A percentile compares a stretch with the other conserved stretches of the same genome.
Evolutionary conservation across 352 stramenopile genomes (phyloP).

Genomic region (Halophytophthora batemanensis): DNA sequence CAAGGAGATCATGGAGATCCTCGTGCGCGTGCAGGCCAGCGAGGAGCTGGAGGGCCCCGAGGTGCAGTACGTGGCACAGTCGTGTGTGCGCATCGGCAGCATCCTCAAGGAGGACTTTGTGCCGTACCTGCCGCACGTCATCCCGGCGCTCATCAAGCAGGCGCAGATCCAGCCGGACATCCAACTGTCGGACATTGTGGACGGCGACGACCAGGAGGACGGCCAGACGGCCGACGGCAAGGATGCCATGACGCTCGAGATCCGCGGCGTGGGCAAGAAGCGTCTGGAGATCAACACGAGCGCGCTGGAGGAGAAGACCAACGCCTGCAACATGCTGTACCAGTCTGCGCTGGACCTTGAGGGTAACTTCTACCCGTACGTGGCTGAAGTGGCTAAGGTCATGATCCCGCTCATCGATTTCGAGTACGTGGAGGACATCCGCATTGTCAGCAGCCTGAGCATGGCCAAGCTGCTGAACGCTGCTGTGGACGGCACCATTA

Average conservation of each 20-base stretch:
- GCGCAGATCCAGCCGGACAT: constrained; percentile 81
- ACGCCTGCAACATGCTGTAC: constrained; percentile 89
- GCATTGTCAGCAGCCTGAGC: constrained; percentile 73
- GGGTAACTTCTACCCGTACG: constrained; percentile 80
- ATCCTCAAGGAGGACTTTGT: constrained; percentile 88
- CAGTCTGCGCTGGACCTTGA: constrained; percentile 81
- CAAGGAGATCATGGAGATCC: constrained; percentile 86
- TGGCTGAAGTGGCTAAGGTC: constrained; percentile 70
- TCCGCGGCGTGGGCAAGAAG: constrained; percentile 79
- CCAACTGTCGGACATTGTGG: constrained; percentile 64
- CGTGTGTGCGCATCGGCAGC: constrained; percentile 82
- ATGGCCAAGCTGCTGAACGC: constrained; percentile 71
- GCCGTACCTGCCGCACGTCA: constrained; percentile 79
- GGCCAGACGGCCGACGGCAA: constrained; percentile 58
- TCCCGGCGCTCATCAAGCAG: constrained; percentile 80
- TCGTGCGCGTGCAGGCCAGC: constrained; percentile 71
- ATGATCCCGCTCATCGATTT: constrained; percentile 79
- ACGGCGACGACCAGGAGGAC: constrained; percentile 56
- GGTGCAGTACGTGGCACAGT: constrained; percentile 86
- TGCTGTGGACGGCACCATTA: constrained; percentile 66
- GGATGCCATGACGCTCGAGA: constrained; percentile 74
- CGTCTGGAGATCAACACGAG: constrained; percentile 85
- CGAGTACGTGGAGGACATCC: constrained; percentile 85
- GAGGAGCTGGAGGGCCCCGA: constrained; percentile 70
- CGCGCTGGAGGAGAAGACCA: constrained; percentile 83